Percentiles rank a stretch among this genome's conserved stretches.
phyloP scores from a whole-genome alignment of 208 protist genomes.

The Trypanosoma scelopori region DNA sequence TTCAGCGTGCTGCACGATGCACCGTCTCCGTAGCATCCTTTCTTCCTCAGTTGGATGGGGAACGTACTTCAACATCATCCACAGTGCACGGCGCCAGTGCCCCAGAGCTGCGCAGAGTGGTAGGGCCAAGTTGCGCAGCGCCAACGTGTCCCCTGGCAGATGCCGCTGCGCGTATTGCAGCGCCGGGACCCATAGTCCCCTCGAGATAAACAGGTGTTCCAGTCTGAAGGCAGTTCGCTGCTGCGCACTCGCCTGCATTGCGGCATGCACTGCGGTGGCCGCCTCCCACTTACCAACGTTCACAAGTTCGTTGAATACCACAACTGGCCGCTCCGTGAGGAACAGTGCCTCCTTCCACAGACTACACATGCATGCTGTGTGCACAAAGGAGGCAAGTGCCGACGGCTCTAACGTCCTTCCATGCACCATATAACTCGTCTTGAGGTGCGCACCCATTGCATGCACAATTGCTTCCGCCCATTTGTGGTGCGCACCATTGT shows the following conservation, averaged over 20 bases:
- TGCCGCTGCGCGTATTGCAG: conserved; percentile 18
- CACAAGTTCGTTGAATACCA: conserved; percentile 24
- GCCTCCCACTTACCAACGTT: conserved; percentile 14
- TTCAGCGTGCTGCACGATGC: conserved; percentile 14
- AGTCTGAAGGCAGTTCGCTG: conserved; percentile 8
- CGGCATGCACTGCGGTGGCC: conserved; percentile 14
- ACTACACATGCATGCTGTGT: conserved; percentile 16
- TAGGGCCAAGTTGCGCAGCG: conserved; percentile 18
- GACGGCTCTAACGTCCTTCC: not conserved
- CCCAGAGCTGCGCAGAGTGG: conserved; percentile 30
- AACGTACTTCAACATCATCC: conserved; percentile 16
- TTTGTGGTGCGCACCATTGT: not conserved
- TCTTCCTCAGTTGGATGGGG: conserved; percentile 13
- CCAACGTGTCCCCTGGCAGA: conserved; percentile 14
- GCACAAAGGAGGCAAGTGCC: conserved; percentile 7
- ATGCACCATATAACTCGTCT: not conserved
- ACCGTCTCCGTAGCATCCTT: not conserved
- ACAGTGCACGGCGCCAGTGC: conserved; percentile 17
- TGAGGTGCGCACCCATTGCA: conserved; percentile 9
- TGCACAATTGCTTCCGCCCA: conserved; percentile 1
- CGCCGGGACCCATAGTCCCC: conserved; percentile 19
- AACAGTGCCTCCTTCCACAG: conserved; percentile 27
- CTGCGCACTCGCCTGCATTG: conserved; percentile 15
- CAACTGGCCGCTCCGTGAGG: not conserved
- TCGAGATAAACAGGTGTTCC: conserved; percentile 29